These are phyloP conservation scores for Hypsizygus marmoreus DNA, from an alignment of 768 basidiomycete genomes.

Conservation along the genomic window DNA sequence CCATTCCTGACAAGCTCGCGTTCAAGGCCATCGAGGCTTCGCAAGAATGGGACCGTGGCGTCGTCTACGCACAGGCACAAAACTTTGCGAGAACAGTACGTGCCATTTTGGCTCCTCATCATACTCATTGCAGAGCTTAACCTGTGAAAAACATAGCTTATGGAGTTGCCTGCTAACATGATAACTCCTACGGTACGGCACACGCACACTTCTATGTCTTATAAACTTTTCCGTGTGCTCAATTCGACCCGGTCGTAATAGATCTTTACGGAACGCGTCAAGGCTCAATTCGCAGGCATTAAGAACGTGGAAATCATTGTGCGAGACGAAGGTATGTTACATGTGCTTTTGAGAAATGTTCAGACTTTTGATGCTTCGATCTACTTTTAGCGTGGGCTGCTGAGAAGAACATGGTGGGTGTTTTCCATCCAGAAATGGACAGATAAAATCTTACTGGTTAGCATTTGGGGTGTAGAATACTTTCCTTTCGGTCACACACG, in stretches of 20 bases:
- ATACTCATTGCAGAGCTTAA: constrained; percentile 1
- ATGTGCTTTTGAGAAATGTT: background rate
- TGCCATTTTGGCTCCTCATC: background rate
- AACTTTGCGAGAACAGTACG: constrained; percentile 77
- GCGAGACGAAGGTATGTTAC: constrained; percentile 66
- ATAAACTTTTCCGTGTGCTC: background rate
- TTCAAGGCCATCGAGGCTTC: constrained; percentile 49
- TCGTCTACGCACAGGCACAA: constrained; percentile 74
- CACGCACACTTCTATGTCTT: background rate
- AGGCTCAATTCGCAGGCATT: constrained; percentile 64
- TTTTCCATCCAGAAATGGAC: background rate
- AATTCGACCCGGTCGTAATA: constrained; percentile 25
- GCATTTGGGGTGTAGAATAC: constrained; percentile 51
- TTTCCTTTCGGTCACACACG: constrained; percentile 86
- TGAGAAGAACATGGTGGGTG: constrained; percentile 75
- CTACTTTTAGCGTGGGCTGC: constrained; percentile 68
- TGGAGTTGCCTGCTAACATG: constrained; percentile 86
- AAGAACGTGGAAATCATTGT: constrained; percentile 69
- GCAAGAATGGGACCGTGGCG: constrained; percentile 72
- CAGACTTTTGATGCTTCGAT: constrained; percentile 4
- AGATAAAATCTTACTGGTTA: background rate
- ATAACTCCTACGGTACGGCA: constrained; percentile 74
- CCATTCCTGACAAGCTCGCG: constrained; percentile 49
- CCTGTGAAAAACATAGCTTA: constrained; percentile 47
- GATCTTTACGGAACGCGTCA: constrained; percentile 71